Base-by-base conservation (phyloP, 2,329 filamentous ascomycete genomes). In the Ascosphaera acerosa region DNA sequence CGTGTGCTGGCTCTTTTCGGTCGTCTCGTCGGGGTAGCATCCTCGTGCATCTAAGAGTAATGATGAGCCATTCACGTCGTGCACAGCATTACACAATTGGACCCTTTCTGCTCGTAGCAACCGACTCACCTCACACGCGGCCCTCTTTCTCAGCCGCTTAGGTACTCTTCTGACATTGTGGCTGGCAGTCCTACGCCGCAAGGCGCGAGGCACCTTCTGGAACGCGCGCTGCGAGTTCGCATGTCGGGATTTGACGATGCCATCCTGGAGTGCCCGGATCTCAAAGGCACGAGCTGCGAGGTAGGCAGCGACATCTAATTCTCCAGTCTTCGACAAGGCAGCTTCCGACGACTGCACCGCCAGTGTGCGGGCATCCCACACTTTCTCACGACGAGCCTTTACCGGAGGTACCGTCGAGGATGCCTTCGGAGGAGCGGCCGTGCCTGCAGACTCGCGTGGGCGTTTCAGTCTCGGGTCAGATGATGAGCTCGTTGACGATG, bases 121-220 rank as follows among this genome's bases (percentile, higher is more conserved):
- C 17, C 22, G 29, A 40, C 47, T 29, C 42, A 62, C 59, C 58
- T 74, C 69, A 47, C 60, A 58, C 42, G 58, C 64, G 1, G 80
- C 81, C 40, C 75, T 64, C 23, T 54, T 55, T 34, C 75, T 65
- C 44, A 94, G 53, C 37, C 80, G 59, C 45, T 72, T 74, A 2
- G 87, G 87, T 10, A 97, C 73, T 37, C 75, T 67, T 53, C 84
- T 90, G 20, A 76, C 76, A 62, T 97, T 92, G 53, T 97, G 87
- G 49, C 81, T 91, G 14, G 84, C 87, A 0, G 84, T 91, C 42
- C 87, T 64, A 39, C 87, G 63, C 40, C 87, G 63, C 63, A 97
- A 56, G 31, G 73, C 70, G 40, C 80, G 67, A 1, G 87, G 87
- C 4, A 97, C 76, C 41, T 78, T 68, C 50, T 97, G 87, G 45